A percentile compares a stretch with the other conserved stretches of the same genome.
Evolutionary conservation across 2,329 filamentous ascomycete species (phyloP).

Genomic region (Rugonectria rugulosa): DNA sequence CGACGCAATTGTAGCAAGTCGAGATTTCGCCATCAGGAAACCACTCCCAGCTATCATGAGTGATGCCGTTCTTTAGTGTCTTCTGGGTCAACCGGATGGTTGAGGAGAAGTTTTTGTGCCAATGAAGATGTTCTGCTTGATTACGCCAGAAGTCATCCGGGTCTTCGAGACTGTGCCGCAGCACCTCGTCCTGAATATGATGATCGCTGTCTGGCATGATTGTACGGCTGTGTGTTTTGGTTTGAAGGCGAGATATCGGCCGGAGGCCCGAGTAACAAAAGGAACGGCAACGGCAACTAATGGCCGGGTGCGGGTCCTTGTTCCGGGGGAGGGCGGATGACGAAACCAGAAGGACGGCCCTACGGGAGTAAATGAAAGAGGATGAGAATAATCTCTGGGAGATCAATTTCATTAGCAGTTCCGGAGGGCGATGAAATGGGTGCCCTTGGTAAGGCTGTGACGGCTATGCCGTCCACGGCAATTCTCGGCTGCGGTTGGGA

Average conservation of each 20-base stretch:
- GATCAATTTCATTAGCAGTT: constrained; percentile 7
- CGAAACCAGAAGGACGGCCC: not conserved
- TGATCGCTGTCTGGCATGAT: constrained; percentile 28
- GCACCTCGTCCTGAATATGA: constrained; percentile 58
- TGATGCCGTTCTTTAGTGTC: constrained; percentile 65
- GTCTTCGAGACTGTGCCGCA: constrained; percentile 67
- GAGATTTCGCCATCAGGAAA: constrained; percentile 89
- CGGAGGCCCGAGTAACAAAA: constrained; percentile 2
- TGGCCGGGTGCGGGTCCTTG: not conserved
- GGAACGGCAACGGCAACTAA: constrained; percentile 1
- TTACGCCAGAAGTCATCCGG: constrained; percentile 78
- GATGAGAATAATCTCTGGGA: constrained; percentile 7
- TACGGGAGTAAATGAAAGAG: constrained; percentile 2
- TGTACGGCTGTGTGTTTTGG: not conserved
- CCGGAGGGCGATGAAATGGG: not conserved
- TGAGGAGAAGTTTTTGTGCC: constrained; percentile 77
- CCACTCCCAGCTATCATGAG: constrained; percentile 86
- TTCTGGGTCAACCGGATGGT: constrained; percentile 69
- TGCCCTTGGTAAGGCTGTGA: constrained; percentile 2
- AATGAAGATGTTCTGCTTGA: constrained; percentile 78
- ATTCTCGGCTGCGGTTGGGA: constrained; percentile 14
- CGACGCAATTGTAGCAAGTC: constrained; percentile 90
- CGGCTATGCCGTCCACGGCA: constrained; percentile 10
- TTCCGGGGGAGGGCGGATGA: not conserved
- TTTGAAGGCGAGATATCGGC: not conserved